phyloP scores from a whole-genome alignment of 768 basidiomycete species.

The Pholiota microspora region DNA sequence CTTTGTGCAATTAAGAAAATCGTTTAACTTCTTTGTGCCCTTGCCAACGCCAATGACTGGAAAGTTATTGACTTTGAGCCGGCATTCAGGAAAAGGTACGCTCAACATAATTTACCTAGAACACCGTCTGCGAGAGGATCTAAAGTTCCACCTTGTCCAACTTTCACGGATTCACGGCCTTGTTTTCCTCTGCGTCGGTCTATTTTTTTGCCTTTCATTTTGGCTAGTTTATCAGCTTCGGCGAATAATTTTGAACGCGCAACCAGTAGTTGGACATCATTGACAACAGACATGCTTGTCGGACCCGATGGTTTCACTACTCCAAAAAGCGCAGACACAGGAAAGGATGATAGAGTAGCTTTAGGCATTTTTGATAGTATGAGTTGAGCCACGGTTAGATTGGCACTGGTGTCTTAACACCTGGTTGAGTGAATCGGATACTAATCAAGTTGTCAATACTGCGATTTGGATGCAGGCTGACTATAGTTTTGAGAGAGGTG shows the following conservation, averaged over 20 bases:
- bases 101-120: slow-evolving; percentile 54
- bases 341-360: slow-evolving; percentile 46
- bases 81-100: neutral
- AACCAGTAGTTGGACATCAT: slow-evolving; percentile 81
- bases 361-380: slow-evolving; percentile 84
- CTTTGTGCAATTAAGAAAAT: slow-evolving; percentile 90
- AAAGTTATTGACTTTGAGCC: slow-evolving; percentile 1
- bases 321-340: slow-evolving; percentile 82
- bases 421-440: too few species aligned
- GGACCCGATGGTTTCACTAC: slow-evolving; percentile 91
- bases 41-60: slow-evolving; percentile 86
- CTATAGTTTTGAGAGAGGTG: too few species aligned
- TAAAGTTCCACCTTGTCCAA: slow-evolving; percentile 92
- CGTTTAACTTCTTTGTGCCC: slow-evolving; percentile 82
- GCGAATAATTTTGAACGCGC: slow-evolving; percentile 78
- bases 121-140: slow-evolving; percentile 97
- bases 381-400: too few species aligned
- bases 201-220: slow-evolving; percentile 46
- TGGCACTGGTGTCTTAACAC: neutral
- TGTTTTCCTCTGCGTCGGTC: slow-evolving; percentile 41
- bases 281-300: slow-evolving; percentile 88
- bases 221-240: slow-evolving; percentile 52
- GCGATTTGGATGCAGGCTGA: too few species aligned
- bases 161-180: slow-evolving; percentile 59
- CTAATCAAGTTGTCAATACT: too few species aligned